Evolutionary conservation across 768 basidiomycete genomes (phyloP).

Genomic region (Paxillus rubicundulus): DNA sequence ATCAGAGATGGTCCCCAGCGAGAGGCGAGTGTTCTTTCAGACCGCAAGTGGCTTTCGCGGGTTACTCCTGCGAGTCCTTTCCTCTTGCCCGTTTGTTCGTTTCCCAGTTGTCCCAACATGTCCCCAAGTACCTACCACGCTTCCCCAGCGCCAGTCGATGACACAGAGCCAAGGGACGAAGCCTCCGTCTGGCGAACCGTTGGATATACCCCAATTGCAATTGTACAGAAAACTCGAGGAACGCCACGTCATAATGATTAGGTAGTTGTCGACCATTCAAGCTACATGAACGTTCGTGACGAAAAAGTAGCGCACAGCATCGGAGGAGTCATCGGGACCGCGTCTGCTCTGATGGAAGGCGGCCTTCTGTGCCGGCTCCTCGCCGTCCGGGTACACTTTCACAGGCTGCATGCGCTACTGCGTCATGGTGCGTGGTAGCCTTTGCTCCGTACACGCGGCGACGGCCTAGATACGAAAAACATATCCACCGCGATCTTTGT

Average conservation of each 20-base stretch:
- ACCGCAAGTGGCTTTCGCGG: too few species aligned
- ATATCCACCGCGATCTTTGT: too few species aligned
- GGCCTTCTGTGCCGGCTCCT: constrained; percentile 41
- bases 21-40: too few species aligned
- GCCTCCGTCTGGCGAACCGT: not conserved
- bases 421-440: constrained; percentile 24
- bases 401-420: constrained; percentile 28
- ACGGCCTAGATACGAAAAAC: too few species aligned
- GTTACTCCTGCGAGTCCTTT: too few species aligned
- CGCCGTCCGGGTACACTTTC: constrained; percentile 33
- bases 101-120: not conserved
- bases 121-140: not conserved
- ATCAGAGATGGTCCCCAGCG: too few species aligned
- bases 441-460: too few species aligned
- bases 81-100: too few species aligned
- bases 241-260: constrained; percentile 24
- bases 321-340: constrained; percentile 35
- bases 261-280: not conserved
- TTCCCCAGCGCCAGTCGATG: not conserved
- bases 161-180: not conserved
- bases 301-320: not conserved
- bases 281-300: not conserved
- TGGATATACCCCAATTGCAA: not conserved
- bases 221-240: constrained; percentile 18
- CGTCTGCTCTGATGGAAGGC: constrained; percentile 29